phyloP scores from a whole-genome alignment of 2,329 filamentous ascomycete genomes.

The Epichloe sibirici region DNA sequence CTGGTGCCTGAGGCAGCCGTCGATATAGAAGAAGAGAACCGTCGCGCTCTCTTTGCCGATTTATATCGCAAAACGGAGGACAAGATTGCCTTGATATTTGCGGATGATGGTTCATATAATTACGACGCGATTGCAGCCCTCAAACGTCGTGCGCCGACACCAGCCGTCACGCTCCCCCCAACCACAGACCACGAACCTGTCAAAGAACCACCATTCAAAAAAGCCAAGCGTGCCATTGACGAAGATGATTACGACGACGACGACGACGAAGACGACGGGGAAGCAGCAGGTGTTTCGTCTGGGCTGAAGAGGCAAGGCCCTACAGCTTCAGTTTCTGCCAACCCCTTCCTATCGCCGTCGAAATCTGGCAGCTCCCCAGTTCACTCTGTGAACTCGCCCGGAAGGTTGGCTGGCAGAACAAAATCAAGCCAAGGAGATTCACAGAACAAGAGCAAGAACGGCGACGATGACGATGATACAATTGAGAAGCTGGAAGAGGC shows the following conservation, averaged over 20 bases:
- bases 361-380: slow-evolving; percentile 58
- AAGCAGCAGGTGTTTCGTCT: slow-evolving; percentile 43
- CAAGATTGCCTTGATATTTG: slow-evolving; percentile 66
- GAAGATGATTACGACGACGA: slow-evolving; percentile 79
- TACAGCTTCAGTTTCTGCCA: slow-evolving; percentile 38
- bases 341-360: slow-evolving; percentile 52
- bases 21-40: slow-evolving; percentile 55
- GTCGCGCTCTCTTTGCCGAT: slow-evolving; percentile 63
- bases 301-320: slow-evolving; percentile 35
- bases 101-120: slow-evolving; percentile 42
- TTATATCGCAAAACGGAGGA: slow-evolving; percentile 67
- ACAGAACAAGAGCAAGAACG: slow-evolving; percentile 50
- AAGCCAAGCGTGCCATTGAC: slow-evolving; percentile 64
- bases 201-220: slow-evolving; percentile 55
- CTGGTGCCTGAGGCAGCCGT: slow-evolving; percentile 49
- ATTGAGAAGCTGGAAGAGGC: slow-evolving; percentile 88
- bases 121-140: slow-evolving; percentile 40
- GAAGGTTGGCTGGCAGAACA: slow-evolving; percentile 42
- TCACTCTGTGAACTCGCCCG: slow-evolving; percentile 48
- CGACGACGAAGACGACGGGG: slow-evolving; percentile 67
- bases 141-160: slow-evolving; percentile 27
- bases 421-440: slow-evolving; percentile 33
- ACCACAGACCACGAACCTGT: slow-evolving; percentile 47
- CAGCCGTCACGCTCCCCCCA: slow-evolving; percentile 34
- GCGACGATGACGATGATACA: slow-evolving; percentile 54